phyloP scores from a whole-genome alignment of 2,329 filamentous ascomycete species.

The Aurifilum marmelostoma region DNA sequence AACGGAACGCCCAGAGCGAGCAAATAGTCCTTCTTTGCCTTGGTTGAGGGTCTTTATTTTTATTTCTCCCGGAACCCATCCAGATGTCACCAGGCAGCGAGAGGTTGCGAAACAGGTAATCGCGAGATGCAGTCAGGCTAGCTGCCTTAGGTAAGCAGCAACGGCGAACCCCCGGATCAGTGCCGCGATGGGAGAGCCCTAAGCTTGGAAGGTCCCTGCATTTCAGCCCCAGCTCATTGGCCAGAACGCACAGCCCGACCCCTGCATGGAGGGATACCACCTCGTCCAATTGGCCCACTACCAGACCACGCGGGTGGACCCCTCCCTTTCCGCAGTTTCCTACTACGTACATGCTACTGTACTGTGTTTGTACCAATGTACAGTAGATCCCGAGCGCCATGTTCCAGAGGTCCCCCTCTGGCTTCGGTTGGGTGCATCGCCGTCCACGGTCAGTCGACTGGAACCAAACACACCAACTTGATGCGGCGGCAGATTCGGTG shows the following conservation, averaged over 20 bases:
- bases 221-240: neutral
- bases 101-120: neutral
- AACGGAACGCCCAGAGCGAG: neutral
- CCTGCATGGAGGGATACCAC: neutral
- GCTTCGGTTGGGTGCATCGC: neutral
- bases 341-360: neutral
- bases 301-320: conserved; percentile 16
- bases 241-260: neutral
- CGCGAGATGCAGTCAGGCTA: neutral
- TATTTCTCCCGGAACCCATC: neutral
- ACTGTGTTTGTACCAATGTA: neutral
- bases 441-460: neutral
- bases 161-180: neutral
- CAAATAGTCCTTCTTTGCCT: neutral
- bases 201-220: conserved; percentile 1
- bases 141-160: conserved; percentile 5
- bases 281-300: neutral
- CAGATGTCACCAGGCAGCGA: neutral
- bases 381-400: conserved; percentile 1
- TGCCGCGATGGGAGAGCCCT: neutral
- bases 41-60: neutral
- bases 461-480: neutral
- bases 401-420: neutral
- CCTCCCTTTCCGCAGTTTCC: conserved; percentile 19
- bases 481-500: neutral